These are phyloP conservation scores for Silybum marianum DNA, from an alignment of 129 eudicot genomes.

Conservation along the genomic window DNA sequence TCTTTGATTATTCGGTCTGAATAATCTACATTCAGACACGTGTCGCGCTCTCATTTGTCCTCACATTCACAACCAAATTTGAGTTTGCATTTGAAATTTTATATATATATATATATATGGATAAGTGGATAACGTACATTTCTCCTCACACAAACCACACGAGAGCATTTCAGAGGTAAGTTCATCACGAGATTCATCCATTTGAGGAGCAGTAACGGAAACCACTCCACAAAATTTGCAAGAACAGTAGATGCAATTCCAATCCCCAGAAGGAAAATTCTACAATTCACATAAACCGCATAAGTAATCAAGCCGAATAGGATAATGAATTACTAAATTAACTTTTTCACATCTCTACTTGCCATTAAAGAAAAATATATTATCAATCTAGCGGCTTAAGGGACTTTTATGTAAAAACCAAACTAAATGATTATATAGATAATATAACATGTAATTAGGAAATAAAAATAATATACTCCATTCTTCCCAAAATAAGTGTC, in stretches of 20 bases:
- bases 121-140: conserved; percentile 49
- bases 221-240: conserved; percentile 86
- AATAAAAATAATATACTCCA: too few relatives aligned
- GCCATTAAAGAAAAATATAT: background rate
- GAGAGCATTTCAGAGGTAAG: conserved; percentile 42
- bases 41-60: too few relatives aligned
- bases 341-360: background rate
- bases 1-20: too few relatives aligned
- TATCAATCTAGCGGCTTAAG: background rate
- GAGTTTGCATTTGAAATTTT: too few relatives aligned
- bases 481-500: too few relatives aligned
- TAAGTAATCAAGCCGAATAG: background rate
- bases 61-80: too few relatives aligned
- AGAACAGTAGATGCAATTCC: conserved; percentile 79
- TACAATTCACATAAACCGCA: conserved; percentile 37
- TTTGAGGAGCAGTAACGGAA: conserved; percentile 33
- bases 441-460: background rate
- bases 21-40: too few relatives aligned
- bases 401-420: background rate
- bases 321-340: background rate
- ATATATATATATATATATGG: too few relatives aligned
- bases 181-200: conserved; percentile 32
- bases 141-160: conserved; percentile 79
- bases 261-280: conserved; percentile 83
- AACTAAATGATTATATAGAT: background rate